Evolutionary conservation across 805 yeast genomes (phyloP).

Genomic region (Wickerhamomyces sydowiorum): DNA sequence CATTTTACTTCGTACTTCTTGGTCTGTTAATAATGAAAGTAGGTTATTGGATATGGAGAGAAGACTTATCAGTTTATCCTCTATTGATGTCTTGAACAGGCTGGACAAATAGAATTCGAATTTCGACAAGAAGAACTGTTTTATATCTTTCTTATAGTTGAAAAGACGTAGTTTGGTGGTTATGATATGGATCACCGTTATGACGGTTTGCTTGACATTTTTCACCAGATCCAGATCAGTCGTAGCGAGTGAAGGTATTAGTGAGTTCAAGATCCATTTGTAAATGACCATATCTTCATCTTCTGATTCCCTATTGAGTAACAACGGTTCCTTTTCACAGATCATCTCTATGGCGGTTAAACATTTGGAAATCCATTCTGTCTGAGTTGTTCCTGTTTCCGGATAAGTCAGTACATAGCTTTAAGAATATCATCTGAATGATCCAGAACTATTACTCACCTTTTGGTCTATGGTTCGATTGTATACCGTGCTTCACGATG

Average conservation of each 20-base stretch:
- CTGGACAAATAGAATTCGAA: slow-evolving; percentile 10
- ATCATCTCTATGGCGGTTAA: slow-evolving; percentile 18
- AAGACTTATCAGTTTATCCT: slow-evolving; percentile 7
- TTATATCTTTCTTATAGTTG: slow-evolving; percentile 15
- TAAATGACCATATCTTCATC: slow-evolving; percentile 6
- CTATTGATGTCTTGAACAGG: slow-evolving; percentile 11
- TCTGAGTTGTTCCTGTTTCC: slow-evolving; percentile 1
- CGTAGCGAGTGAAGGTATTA: slow-evolving; percentile 12
- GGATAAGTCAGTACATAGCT: background rate
- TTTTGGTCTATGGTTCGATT: slow-evolving; percentile 9
- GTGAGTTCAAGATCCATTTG: slow-evolving; percentile 16
- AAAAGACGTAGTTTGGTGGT: slow-evolving; percentile 15
- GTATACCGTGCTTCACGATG: slow-evolving; percentile 19
- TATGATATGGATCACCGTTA: slow-evolving; percentile 15
- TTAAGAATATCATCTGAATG: too few relatives aligned
- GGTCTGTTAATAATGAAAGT: slow-evolving; percentile 18
- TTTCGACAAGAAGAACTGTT: slow-evolving; percentile 7
- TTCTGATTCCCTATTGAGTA: slow-evolving; percentile 11
- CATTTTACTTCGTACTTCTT: slow-evolving; percentile 15
- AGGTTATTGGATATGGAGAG: slow-evolving; percentile 15
- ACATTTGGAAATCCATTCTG: slow-evolving; percentile 14
- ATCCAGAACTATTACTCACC: slow-evolving; percentile 2
- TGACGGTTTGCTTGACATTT: slow-evolving; percentile 15
- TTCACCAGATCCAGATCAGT: slow-evolving; percentile 9
- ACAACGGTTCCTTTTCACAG: slow-evolving; percentile 14